A percentile compares a stretch with the other conserved stretches of the same genome.
These are phyloP conservation scores for Coffea eugenioides DNA, from an alignment of 257 asterid genomes.

Conservation along the genomic window DNA sequence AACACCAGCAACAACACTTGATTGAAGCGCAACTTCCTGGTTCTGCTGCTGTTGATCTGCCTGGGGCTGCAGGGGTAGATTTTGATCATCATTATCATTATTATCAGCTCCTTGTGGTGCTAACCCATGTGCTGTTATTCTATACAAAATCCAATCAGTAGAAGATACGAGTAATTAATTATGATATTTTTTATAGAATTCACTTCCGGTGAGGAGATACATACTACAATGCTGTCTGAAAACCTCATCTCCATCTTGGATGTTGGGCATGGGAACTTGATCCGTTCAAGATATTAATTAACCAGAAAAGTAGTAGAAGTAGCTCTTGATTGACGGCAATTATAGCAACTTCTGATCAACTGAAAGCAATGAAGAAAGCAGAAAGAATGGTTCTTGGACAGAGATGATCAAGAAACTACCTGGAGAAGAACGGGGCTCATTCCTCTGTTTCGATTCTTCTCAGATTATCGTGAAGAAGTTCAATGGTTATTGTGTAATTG, in stretches of 20 bases:
- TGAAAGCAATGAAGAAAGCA: background rate
- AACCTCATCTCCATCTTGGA: background rate
- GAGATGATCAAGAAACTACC: no score
- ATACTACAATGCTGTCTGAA: no score
- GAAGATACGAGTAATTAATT: background rate
- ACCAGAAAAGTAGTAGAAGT: no score
- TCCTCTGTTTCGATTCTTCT: no score
- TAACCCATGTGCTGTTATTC: background rate
- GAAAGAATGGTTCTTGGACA: no score
- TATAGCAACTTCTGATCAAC: background rate
- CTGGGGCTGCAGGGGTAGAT: no score
- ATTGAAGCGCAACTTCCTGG: background rate
- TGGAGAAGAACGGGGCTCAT: no score
- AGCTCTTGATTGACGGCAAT: background rate
- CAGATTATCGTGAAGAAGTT: no score
- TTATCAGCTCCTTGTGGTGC: background rate
- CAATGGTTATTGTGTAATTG: no score
- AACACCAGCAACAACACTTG: background rate
- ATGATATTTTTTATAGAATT: no score
- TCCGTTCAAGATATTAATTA: background rate
- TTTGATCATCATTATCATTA: background rate
- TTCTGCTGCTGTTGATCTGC: no score
- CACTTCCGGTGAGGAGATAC: no score
- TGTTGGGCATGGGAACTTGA: background rate
- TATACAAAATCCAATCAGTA: background rate